A percentile compares a stretch with the other conserved stretches of the same genome.
Conservation (phyloP, 2,329 filamentous ascomycete species). For the Pseudogymnoascus verrucosus region DNA sequence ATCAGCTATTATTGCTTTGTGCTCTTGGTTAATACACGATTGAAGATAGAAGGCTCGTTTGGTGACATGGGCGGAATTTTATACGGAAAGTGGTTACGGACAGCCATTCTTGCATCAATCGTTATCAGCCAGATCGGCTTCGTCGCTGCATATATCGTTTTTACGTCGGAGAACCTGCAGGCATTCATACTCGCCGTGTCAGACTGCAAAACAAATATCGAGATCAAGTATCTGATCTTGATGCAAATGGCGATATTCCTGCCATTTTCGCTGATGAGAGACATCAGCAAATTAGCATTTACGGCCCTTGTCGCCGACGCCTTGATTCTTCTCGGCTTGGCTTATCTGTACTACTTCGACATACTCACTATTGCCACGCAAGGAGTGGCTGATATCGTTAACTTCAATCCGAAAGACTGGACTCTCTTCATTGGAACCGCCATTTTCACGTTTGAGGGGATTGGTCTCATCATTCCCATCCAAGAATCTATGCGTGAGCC, state of each 20-base stretch:
- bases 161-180: slow-evolving; percentile 90
- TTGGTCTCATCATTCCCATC: slow-evolving; percentile 95
- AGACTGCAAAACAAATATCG: slow-evolving; percentile 75
- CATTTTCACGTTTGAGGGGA: slow-evolving; percentile 94
- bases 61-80: slow-evolving; percentile 91
- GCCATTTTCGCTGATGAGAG: slow-evolving; percentile 84
- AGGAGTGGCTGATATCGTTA: slow-evolving; percentile 70
- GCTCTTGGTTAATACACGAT: slow-evolving; percentile 75
- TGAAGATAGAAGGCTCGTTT: slow-evolving; percentile 87
- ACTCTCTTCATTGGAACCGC: slow-evolving; percentile 97
- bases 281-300: slow-evolving; percentile 95
- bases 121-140: slow-evolving; percentile 95
- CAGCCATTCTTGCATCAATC: slow-evolving; percentile 80
- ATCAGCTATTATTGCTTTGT: slow-evolving; percentile 98
- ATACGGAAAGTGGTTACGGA: slow-evolving; percentile 85
- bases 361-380: slow-evolving; percentile 70
- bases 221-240: slow-evolving; percentile 82
- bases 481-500: slow-evolving; percentile 95
- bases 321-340: slow-evolving; percentile 85
- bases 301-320: slow-evolving; percentile 88
- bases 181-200: slow-evolving; percentile 90
- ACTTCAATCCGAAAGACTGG: slow-evolving; percentile 90
- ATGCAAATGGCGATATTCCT: slow-evolving; percentile 95
- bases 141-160: slow-evolving; percentile 91
- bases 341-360: slow-evolving; percentile 95